Evolutionary conservation across 2,329 filamentous ascomycete genomes (phyloP).

Genomic region (Colletotrichum echinochloae): DNA sequence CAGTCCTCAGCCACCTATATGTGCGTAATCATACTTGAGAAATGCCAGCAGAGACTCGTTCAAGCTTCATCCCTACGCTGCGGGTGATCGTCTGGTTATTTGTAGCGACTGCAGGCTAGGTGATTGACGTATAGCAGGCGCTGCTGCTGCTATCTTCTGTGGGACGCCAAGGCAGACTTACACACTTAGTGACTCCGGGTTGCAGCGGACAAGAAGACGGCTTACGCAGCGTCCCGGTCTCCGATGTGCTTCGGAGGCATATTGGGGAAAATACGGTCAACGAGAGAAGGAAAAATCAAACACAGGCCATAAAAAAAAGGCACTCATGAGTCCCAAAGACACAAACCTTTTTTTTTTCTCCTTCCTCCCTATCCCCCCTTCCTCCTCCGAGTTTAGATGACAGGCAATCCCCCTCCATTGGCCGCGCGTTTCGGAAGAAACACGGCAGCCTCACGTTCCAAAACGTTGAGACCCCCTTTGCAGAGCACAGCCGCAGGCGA

Average conservation of each 20-base stretch:
- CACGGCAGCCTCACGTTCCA: constrained; percentile 15
- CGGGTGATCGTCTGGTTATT: not conserved
- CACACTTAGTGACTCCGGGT: not conserved
- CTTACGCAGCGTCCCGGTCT: constrained; percentile 13
- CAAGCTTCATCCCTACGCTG: not conserved
- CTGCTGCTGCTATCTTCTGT: not conserved
- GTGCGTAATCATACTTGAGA: not conserved
- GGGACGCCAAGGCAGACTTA: constrained; percentile 23
- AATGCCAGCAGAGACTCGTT: not conserved
- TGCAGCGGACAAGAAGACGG: not conserved
- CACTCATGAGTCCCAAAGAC: not conserved
- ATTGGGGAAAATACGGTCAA: not conserved
- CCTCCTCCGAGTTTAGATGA: not conserved
- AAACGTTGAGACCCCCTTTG: constrained; percentile 1
- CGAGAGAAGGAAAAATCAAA: not conserved
- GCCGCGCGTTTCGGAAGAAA: constrained; percentile 35
- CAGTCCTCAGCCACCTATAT: not conserved
- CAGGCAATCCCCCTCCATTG: constrained; percentile 10
- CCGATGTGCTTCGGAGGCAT: not conserved
- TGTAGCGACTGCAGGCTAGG: not conserved
- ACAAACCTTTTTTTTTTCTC: not conserved
- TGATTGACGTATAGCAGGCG: not conserved
- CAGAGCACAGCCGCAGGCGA: constrained; percentile 33
- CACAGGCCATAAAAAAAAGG: not conserved
- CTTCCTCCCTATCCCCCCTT: not conserved